Evolutionary conservation across 139 green algal genomes (phyloP).

Genomic region (Chlorokybus atmophyticus): DNA sequence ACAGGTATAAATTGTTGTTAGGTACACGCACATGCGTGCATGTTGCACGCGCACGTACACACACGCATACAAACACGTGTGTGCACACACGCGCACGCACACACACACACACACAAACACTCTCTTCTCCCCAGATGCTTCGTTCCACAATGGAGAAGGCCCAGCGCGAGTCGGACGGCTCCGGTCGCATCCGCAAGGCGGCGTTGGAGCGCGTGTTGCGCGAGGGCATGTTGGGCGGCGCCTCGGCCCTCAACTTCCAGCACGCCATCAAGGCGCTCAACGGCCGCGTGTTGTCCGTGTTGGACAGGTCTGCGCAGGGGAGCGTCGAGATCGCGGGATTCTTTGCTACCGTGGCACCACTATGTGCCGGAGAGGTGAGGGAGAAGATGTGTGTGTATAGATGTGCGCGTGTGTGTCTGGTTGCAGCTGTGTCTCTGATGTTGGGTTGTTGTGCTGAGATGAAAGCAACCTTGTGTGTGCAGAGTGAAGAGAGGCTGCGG

Average conservation of each 20-base stretch:
- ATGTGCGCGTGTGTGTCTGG: too few relatives aligned
- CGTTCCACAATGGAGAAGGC: too few relatives aligned
- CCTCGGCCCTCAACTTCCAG: slow-evolving; percentile 39
- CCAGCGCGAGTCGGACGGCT: too few relatives aligned
- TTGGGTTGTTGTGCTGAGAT: too few relatives aligned
- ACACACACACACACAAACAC: not conserved
- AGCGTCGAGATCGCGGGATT: slow-evolving; percentile 36
- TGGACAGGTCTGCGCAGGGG: slow-evolving; percentile 21
- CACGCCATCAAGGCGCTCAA: slow-evolving; percentile 43
- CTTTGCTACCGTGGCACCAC: slow-evolving; percentile 30
- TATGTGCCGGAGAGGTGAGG: too few relatives aligned
- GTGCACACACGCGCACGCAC: not conserved
- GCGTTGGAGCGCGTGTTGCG: slow-evolving; percentile 34
- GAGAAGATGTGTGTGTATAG: too few relatives aligned
- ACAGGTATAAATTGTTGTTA: too few relatives aligned
- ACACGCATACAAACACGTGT: not conserved
- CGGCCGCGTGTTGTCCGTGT: slow-evolving; percentile 19
- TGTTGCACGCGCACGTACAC: not conserved
- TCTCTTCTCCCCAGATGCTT: slow-evolving; percentile 19
- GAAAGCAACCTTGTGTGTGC: too few relatives aligned
- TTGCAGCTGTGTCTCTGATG: too few relatives aligned
- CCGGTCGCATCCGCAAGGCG: slow-evolving; percentile 35
- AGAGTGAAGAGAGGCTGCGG: too few relatives aligned
- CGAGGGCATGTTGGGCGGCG: slow-evolving; percentile 13
- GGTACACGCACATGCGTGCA: too few relatives aligned